Percentiles rank a stretch among this genome's conserved stretches.
Evolutionary conservation across 1,284 basidiomycete species (phyloP).

Genomic region (Moniliella sp.): DNA sequence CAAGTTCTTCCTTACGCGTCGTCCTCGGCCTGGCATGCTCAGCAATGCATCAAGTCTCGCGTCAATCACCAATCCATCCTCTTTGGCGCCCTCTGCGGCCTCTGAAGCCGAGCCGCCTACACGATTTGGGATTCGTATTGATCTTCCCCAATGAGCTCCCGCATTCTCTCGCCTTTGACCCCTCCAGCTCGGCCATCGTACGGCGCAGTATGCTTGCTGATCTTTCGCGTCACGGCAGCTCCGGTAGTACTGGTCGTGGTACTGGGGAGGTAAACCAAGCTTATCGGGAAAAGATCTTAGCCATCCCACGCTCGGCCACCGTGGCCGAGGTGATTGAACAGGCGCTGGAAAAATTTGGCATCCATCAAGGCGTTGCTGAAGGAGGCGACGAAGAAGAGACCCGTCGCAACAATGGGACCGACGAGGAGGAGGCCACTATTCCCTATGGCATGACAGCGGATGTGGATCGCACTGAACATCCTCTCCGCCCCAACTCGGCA

Average conservation of each 20-base stretch:
- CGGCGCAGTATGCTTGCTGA: slow-evolving; percentile 9
- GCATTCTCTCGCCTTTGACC: slow-evolving; percentile 77
- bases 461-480: slow-evolving; percentile 7
- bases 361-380: slow-evolving; percentile 80
- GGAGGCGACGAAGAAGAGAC: slow-evolving; percentile 84
- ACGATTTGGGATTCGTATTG: slow-evolving; percentile 27
- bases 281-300: slow-evolving; percentile 21
- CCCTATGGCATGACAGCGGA: slow-evolving; percentile 49
- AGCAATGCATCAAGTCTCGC: no score
- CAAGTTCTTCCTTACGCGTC: slow-evolving; percentile 58
- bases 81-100: not conserved
- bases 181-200: slow-evolving; percentile 67
- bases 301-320: slow-evolving; percentile 69
- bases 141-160: slow-evolving; percentile 74
- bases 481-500: slow-evolving; percentile 11
- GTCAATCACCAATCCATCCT: slow-evolving; percentile 1
- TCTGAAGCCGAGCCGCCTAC: no score
- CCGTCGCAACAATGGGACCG: slow-evolving; percentile 74
- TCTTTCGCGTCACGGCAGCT: slow-evolving; percentile 2
- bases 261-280: slow-evolving; percentile 4
- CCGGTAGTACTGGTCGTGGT: slow-evolving; percentile 3
- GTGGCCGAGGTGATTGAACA: slow-evolving; percentile 88
- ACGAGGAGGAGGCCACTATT: slow-evolving; percentile 70
- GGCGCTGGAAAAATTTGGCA: slow-evolving; percentile 72
- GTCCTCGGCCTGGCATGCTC: no score